These are phyloP conservation scores for Aaosphaeria pasadenensis DNA, from an alignment of 2,329 filamentous ascomycete genomes.

Conservation along the genomic window DNA sequence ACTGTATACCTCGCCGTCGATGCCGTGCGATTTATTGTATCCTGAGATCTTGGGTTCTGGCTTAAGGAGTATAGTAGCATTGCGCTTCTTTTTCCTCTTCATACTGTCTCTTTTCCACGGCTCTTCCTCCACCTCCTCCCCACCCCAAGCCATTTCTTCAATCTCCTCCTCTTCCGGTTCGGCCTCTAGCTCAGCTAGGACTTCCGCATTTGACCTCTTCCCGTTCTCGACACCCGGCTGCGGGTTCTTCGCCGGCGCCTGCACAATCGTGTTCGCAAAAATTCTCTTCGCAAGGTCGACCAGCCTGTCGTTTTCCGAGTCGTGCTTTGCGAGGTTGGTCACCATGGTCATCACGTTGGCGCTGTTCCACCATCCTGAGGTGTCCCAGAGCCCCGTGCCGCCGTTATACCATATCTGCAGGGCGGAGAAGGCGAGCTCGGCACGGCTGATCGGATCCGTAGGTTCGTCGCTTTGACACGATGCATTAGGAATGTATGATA, in stretches of 20 bases:
- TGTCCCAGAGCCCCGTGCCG: constrained; percentile 60
- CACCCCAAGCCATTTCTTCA: too few species aligned
- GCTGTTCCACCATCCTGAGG: constrained; percentile 71
- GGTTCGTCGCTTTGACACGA: constrained; percentile 12
- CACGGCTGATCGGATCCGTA: constrained; percentile 20
- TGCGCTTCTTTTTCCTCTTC: constrained; percentile 2
- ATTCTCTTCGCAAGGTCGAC: constrained; percentile 36
- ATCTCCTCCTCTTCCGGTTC: too few species aligned
- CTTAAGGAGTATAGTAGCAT: constrained; percentile 5
- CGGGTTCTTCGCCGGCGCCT: constrained; percentile 29
- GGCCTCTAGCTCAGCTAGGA: too few species aligned
- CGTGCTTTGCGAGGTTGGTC: constrained; percentile 48
- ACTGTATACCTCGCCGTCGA: constrained; percentile 12
- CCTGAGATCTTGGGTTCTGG: constrained; percentile 9
- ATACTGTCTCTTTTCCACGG: neutral
- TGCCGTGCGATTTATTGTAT: constrained; percentile 20
- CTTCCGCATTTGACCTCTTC: too few species aligned
- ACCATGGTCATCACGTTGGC: constrained; percentile 65
- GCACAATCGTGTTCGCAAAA: constrained; percentile 44
- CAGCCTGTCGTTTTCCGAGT: constrained; percentile 26
- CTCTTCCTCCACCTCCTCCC: neutral
- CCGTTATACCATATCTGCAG: constrained; percentile 63
- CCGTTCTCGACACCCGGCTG: constrained; percentile 20
- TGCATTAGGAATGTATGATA: constrained; percentile 15
- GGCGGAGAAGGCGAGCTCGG: constrained; percentile 35